Evolutionary conservation across 108 stramenopile species (phyloP).

Genomic region (Cylindrotheca fusiformis): DNA sequence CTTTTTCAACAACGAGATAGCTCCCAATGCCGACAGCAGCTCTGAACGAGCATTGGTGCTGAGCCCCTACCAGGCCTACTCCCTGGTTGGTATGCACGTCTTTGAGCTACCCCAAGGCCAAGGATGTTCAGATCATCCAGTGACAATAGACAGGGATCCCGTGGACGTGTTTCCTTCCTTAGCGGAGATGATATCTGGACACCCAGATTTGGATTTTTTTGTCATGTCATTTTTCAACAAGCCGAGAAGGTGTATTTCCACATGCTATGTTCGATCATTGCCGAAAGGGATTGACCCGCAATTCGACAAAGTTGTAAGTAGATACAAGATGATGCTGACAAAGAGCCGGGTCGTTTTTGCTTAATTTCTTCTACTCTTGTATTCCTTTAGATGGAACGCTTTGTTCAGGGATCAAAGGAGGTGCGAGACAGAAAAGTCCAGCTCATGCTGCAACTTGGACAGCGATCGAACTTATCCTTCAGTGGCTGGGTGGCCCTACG

Average conservation of each 20-base stretch:
- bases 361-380: constrained; percentile 1
- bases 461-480: constrained; percentile 22
- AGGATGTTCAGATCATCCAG: constrained; percentile 16
- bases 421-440: constrained; percentile 44
- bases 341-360: background rate
- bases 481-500: constrained; percentile 30
- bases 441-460: constrained; percentile 51
- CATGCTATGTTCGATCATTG: constrained; percentile 56
- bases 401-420: constrained; percentile 19
- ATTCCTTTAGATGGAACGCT: constrained; percentile 36
- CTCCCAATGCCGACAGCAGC: background rate
- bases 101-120: constrained; percentile 31
- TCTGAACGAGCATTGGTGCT: constrained; percentile 12
- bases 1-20: constrained; percentile 14
- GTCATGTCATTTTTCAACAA: constrained; percentile 7
- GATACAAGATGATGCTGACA: background rate
- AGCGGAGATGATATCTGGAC: constrained; percentile 33
- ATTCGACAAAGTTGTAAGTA: constrained; percentile 54
- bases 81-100: constrained; percentile 52
- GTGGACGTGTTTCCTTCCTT: constrained; percentile 57
- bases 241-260: background rate
- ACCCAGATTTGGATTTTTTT: constrained; percentile 65
- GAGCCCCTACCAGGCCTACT: constrained; percentile 54
- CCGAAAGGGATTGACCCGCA: constrained; percentile 55
- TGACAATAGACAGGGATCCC: constrained; percentile 37